These are phyloP conservation scores for Physcomitrium patens DNA, from an alignment of 225 moss, liverwort and hornwort genomes.

Conservation along the genomic window DNA sequence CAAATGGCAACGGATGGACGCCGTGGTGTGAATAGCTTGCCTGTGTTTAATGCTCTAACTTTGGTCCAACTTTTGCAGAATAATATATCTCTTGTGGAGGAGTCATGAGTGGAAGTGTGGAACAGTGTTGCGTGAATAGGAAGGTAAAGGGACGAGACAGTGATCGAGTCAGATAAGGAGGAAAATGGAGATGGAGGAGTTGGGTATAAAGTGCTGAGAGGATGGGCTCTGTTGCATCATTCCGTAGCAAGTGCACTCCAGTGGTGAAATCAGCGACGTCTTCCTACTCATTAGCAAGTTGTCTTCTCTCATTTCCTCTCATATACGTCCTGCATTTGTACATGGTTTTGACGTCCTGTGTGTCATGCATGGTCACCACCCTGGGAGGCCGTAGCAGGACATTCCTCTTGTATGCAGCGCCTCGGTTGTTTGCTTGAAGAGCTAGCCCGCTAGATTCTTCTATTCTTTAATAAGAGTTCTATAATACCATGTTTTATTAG, in stretches of 20 bases:
- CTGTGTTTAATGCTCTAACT: no score
- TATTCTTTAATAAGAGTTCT: not conserved
- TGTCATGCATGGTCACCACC: slow-evolving; percentile 12
- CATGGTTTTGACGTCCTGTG: slow-evolving; percentile 1
- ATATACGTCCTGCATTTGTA: not conserved
- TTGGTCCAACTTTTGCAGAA: no score
- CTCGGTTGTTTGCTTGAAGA: not conserved
- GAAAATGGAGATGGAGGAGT: not conserved
- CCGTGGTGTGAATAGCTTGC: no score
- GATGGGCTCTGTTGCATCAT: not conserved
- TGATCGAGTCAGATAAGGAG: not conserved
- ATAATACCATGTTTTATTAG: not conserved
- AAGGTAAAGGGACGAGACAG: slow-evolving; percentile 4
- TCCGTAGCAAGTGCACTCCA: slow-evolving; percentile 21
- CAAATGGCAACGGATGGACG: no score
- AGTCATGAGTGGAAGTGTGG: no score
- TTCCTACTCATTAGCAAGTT: not conserved
- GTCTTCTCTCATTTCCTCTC: no score
- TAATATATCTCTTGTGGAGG: no score
- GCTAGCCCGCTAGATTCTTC: no score
- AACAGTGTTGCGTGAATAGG: slow-evolving; percentile 23
- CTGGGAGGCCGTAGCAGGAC: slow-evolving; percentile 17
- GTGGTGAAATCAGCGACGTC: slow-evolving; percentile 25
- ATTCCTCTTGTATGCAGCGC: not conserved
- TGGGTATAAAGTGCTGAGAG: slow-evolving; percentile 26